Percentiles rank a stretch among this genome's conserved stretches.
These are phyloP conservation scores for Pilasporangium apinafurcum DNA, from an alignment of 352 stramenopile species.

Conservation along the genomic window DNA sequence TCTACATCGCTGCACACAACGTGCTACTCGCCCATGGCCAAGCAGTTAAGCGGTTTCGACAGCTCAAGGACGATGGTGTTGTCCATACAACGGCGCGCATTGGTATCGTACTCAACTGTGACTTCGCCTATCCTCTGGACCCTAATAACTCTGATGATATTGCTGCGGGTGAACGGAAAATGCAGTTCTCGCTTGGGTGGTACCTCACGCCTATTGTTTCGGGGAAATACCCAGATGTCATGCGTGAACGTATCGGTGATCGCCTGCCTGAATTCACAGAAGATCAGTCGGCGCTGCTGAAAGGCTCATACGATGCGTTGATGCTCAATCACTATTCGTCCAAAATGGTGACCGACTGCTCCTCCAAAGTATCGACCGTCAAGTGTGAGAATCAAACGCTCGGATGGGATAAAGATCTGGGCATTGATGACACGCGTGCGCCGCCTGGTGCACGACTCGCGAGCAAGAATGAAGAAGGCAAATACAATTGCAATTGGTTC, in stretches of 20 bases:
- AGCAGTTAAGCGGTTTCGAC: constrained; percentile 78
- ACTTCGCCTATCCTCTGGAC: constrained; percentile 79
- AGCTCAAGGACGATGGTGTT: constrained; percentile 14
- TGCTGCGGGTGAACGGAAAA: constrained; percentile 65
- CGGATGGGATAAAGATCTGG: constrained; percentile 39
- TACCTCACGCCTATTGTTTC: constrained; percentile 86
- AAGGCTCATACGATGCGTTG: constrained; percentile 90
- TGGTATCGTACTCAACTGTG: constrained; percentile 87
- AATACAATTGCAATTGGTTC: constrained; percentile 38
- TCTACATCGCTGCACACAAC: constrained; percentile 74
- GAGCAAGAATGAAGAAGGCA: constrained; percentile 22
- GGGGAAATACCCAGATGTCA: constrained; percentile 89
- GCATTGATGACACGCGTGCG: constrained; percentile 37
- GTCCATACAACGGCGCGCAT: constrained; percentile 65
- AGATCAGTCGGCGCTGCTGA: constrained; percentile 59
- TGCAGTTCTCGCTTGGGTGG: constrained; percentile 90
- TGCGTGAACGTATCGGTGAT: constrained; percentile 72
- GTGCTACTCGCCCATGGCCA: constrained; percentile 84
- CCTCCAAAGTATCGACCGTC: constrained; percentile 17
- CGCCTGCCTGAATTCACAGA: constrained; percentile 86
- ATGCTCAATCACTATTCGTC: constrained; percentile 94
- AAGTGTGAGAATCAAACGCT: constrained; percentile 21
- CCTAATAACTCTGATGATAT: constrained; percentile 30
- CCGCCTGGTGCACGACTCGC: constrained; percentile 49
- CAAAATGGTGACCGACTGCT: constrained; percentile 46